Evolutionary conservation across 768 basidiomycete species (phyloP).

Genomic region (Tylopilus vinaceipallidus): DNA sequence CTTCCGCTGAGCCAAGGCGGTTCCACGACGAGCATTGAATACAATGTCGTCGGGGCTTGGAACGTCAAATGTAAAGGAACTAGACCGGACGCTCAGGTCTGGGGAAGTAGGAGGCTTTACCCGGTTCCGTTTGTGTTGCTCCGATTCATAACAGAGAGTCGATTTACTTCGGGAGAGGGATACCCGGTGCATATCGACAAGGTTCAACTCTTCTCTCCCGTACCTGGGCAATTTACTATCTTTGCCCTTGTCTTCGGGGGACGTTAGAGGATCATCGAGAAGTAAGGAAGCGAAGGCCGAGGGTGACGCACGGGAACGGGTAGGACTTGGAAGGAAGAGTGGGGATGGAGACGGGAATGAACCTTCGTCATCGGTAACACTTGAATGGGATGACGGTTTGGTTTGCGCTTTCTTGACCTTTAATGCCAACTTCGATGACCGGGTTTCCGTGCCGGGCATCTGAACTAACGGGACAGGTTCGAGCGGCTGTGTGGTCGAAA

Average conservation of each 20-base stretch:
- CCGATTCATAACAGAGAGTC: constrained; percentile 19
- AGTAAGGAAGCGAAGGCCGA: constrained; percentile 77
- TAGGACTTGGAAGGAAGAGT: constrained; percentile 55
- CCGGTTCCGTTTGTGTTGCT: constrained; percentile 9
- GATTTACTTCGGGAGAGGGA: constrained; percentile 30
- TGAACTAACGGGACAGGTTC: constrained; percentile 23
- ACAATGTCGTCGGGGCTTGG: constrained; percentile 94
- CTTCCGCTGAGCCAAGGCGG: constrained; percentile 49
- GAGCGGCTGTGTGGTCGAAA: constrained; percentile 39
- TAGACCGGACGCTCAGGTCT: constrained; percentile 33
- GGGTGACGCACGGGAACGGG: constrained; percentile 67
- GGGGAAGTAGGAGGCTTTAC: constrained; percentile 29
- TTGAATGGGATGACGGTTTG: constrained; percentile 35
- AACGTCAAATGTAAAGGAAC: constrained; percentile 66
- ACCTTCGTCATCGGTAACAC: constrained; percentile 40
- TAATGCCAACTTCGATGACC: constrained; percentile 72
- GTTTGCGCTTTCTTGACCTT: constrained; percentile 64
- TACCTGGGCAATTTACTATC: constrained; percentile 28
- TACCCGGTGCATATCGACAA: constrained; percentile 30
- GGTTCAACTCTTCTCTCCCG: constrained; percentile 32
- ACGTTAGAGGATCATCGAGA: constrained; percentile 48
- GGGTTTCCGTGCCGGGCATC: constrained; percentile 37
- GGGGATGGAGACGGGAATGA: constrained; percentile 41
- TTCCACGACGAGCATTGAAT: constrained; percentile 74
- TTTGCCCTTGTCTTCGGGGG: constrained; percentile 37